Evolutionary conservation across 306 rosid species (phyloP).

Genomic region (Cucurbita pepo): DNA sequence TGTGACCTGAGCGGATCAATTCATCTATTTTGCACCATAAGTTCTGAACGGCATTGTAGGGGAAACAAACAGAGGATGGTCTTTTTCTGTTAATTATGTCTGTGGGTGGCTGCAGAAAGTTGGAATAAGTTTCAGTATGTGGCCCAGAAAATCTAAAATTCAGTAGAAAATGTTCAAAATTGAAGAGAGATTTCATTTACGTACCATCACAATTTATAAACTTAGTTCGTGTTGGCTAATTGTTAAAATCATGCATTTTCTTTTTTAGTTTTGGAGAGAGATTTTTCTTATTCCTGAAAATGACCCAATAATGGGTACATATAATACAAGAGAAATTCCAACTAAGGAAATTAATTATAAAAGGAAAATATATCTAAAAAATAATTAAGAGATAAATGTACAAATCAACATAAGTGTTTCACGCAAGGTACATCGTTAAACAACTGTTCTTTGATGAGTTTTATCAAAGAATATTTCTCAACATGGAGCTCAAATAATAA

Average conservation of each 20-base stretch:
- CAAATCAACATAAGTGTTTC: background rate
- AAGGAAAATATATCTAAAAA: too few relatives aligned
- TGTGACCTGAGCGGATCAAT: slow-evolving; percentile 44
- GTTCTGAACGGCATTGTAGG: slow-evolving; percentile 64
- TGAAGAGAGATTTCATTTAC: background rate
- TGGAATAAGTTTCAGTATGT: slow-evolving; percentile 4
- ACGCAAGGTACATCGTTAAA: background rate
- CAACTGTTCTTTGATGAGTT: background rate
- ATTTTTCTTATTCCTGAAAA: too few relatives aligned
- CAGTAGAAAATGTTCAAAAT: background rate
- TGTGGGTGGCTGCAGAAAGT: slow-evolving; percentile 48
- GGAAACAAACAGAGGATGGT: slow-evolving; percentile 76
- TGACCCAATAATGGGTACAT: too few relatives aligned
- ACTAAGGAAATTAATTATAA: too few relatives aligned
- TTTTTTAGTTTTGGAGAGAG: too few relatives aligned
- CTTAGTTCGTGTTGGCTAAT: background rate
- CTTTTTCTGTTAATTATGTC: slow-evolving; percentile 61
- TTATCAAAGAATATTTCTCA: background rate
- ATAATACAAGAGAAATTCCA: too few relatives aligned
- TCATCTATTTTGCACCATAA: slow-evolving; percentile 68
- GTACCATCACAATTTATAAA: background rate
- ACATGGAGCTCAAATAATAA: background rate
- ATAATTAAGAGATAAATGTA: too few relatives aligned
- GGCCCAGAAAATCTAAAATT: background rate
- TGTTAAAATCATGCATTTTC: background rate